Evolutionary conservation across 768 basidiomycete species (phyloP), one percentile per base, ranked within the genome.

Genomic region (Suillus sp.): DNA sequence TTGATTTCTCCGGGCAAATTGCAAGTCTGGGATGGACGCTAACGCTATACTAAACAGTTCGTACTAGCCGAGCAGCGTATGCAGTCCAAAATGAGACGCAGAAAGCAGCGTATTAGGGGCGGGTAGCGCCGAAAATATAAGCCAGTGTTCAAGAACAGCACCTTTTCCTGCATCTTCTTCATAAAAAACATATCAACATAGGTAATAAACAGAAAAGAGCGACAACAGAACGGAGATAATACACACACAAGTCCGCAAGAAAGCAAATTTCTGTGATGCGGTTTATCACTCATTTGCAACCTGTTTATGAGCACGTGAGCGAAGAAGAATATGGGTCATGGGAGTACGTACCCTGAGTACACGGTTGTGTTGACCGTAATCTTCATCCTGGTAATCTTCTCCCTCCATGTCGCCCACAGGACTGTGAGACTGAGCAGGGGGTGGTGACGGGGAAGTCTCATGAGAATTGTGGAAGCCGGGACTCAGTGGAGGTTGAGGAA

Each of bases 281-380:
- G 18, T 8, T 20, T 20, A 40, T 18, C 25, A 57, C 55, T 57
- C 56, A 27, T 57, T 57, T 40, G 56, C 56, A 20, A 57, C 37
- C 56, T 57, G 38, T 20, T 11, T 20, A 27, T 18, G 37, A 5
- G 38, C 38, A 40, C 5, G 9, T 57, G 56, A 57, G 56, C 3
- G 6, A 7, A 25, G 18, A 27, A 20, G 2, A 16, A 20, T 25
- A 38, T 27, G 25, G 9, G 10, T 57, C 18, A 40, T 57, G 6
- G 20, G 22, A 14, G 30, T 5, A 74, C 73, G 34, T 55, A 69
- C 73, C 66, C 73, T 76, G 50, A 74, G 61, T 7, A 74, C 32
- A 42, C 74, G 73, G 37, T 62, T 64, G 11, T 70, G 65, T 4
- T 76, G 73, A 6, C 67, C 67, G 27, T 74, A 74, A 59, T 76